A percentile compares a stretch with the other conserved stretches of the same genome.
Conservation (phyloP, 2,329 filamentous ascomycete genomes). For the Neopestalotiopsis rosae region DNA sequence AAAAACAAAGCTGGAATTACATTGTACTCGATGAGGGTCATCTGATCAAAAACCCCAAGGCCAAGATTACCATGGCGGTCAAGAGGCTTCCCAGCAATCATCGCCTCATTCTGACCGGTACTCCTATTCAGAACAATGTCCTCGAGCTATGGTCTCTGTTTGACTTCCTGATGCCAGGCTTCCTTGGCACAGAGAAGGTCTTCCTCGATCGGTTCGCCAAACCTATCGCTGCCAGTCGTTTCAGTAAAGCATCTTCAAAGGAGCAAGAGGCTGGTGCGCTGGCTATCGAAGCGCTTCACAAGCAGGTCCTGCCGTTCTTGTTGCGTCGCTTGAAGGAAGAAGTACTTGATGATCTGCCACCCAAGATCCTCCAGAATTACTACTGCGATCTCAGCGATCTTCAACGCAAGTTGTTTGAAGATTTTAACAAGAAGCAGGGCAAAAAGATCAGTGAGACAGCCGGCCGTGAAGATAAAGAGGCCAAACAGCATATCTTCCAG, state of each 20-base stretch:
- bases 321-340: slow-evolving; percentile 96
- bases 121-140: slow-evolving; percentile 97
- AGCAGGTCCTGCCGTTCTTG: slow-evolving; percentile 96
- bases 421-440: slow-evolving; percentile 92
- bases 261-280: slow-evolving; percentile 97
- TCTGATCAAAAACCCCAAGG: slow-evolving; percentile 97
- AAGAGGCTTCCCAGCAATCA: slow-evolving; percentile 92
- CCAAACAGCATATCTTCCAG: slow-evolving; percentile 99
- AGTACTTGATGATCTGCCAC: slow-evolving; percentile 92
- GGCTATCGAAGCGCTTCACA: slow-evolving; percentile 97
- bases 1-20: slow-evolving; percentile 92
- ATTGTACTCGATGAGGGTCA: slow-evolving; percentile 97
- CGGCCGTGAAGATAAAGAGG: slow-evolving; percentile 83
- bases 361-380: slow-evolving; percentile 99
- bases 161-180: slow-evolving; percentile 98
- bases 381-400: slow-evolving; percentile 97
- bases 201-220: slow-evolving; percentile 95
- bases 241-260: slow-evolving; percentile 96
- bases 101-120: slow-evolving; percentile 93
- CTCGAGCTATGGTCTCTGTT: slow-evolving; percentile 97
- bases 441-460: slow-evolving; percentile 87
- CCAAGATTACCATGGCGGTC: slow-evolving; percentile 92
- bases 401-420: slow-evolving; percentile 93
- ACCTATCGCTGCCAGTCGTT: slow-evolving; percentile 91
- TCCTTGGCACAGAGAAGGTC: slow-evolving; percentile 93